These are phyloP conservation scores for Termitomyces sp. DNA, from an alignment of 768 basidiomycete genomes.

Conservation along the genomic window DNA sequence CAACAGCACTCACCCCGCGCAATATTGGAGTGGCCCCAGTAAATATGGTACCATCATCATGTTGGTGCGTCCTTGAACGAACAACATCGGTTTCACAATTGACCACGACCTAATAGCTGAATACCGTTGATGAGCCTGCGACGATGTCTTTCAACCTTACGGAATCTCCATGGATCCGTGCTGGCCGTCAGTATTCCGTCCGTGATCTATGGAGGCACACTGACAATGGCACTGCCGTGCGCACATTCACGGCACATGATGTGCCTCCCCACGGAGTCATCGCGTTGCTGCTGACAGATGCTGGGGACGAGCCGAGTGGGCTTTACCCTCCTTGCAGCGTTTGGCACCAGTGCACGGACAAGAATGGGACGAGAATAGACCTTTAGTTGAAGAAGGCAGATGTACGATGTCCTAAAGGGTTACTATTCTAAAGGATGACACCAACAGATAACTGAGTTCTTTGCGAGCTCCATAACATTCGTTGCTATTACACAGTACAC, in stretches of 20 bases:
- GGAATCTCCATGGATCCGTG: conserved; percentile 61
- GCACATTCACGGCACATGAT: conserved; percentile 44
- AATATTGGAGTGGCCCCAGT: conserved; percentile 60
- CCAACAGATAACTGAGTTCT: neutral
- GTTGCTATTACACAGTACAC: neutral
- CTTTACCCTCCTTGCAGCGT: conserved; percentile 52
- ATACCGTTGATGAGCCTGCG: conserved; percentile 45
- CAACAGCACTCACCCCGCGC: conserved; percentile 46
- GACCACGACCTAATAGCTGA: conserved; percentile 31
- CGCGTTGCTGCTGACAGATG: conserved; percentile 59
- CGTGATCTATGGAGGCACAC: conserved; percentile 74
- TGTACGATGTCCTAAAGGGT: neutral
- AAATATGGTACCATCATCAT: conserved; percentile 59
- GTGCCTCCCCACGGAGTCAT: conserved; percentile 69
- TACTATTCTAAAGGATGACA: neutral
- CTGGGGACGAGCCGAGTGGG: conserved; percentile 59
- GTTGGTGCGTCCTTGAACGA: conserved; percentile 37
- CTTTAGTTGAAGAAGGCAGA: neutral
- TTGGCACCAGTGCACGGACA: conserved; percentile 49
- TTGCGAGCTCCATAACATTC: neutral
- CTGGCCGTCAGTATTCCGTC: conserved; percentile 54
- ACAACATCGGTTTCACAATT: neutral
- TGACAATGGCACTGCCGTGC: conserved; percentile 58
- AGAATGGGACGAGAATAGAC: conserved; percentile 43
- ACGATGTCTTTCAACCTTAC: conserved; percentile 54